A percentile compares a stretch with the other conserved stretches of the same genome.
Conservation (phyloP, 495 filamentous ascomycete species). For the Neurospora sp. region DNA sequence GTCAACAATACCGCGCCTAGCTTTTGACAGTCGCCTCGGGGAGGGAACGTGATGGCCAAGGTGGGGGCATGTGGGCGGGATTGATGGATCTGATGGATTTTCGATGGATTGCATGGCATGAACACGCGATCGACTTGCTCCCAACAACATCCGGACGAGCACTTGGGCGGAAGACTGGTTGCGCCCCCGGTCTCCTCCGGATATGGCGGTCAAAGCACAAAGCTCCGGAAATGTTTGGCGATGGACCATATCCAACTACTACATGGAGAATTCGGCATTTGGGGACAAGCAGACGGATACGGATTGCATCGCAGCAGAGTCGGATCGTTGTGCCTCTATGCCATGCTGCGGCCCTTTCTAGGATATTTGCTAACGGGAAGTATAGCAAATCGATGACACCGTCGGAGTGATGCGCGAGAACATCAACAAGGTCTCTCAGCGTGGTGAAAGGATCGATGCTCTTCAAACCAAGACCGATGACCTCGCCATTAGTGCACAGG, state of each 20-base stretch:
- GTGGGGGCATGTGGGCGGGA: background rate
- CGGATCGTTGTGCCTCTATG: background rate
- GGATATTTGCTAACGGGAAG: constrained; percentile 5
- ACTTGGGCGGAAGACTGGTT: background rate
- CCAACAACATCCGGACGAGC: background rate
- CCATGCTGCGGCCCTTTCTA: background rate
- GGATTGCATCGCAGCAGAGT: background rate
- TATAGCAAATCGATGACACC: constrained; percentile 91
- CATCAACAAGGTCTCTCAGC: constrained; percentile 84
- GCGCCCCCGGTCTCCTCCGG: background rate
- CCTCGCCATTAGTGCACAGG: constrained; percentile 78
- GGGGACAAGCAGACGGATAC: background rate
- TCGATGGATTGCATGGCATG: background rate
- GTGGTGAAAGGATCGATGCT: constrained; percentile 79
- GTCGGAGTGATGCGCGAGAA: constrained; percentile 90
- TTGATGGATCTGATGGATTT: background rate
- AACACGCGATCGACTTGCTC: background rate
- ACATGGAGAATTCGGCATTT: background rate
- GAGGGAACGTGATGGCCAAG: background rate
- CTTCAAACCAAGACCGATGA: constrained; percentile 96
- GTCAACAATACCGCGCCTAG: background rate
- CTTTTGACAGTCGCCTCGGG: background rate
- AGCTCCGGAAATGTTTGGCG: background rate
- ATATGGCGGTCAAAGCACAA: background rate
- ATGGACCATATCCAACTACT: background rate